Percentiles rank a stretch among this genome's conserved stretches.
phyloP scores from a whole-genome alignment of 352 stramenopile genomes.

The Phytophthora rubi region DNA sequence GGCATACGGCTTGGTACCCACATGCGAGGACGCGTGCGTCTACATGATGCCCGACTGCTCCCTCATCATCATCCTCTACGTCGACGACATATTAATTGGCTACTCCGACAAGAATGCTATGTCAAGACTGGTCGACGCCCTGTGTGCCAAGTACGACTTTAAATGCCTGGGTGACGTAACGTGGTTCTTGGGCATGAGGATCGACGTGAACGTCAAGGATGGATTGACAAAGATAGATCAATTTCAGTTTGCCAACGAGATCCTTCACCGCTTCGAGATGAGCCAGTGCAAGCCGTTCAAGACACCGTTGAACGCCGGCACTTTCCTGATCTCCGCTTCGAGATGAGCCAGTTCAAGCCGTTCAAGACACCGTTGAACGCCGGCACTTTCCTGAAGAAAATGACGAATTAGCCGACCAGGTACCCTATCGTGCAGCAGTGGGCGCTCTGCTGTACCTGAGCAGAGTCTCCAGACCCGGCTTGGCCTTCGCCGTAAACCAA shows the following conservation, averaged over 20 bases:
- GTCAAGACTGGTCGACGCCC: not conserved
- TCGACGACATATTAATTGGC: constrained; percentile 12
- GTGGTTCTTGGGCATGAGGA: constrained; percentile 12
- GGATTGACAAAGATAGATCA: not conserved
- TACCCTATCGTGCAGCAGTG: not conserved
- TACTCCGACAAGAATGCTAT: not conserved
- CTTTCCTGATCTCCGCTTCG: not conserved
- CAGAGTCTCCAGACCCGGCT: constrained; percentile 5
- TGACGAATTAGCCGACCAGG: not conserved
- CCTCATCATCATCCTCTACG: constrained; percentile 7
- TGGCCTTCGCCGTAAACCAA: constrained; percentile 6
- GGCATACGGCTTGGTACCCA: not conserved
- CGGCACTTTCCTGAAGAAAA: constrained; percentile 1
- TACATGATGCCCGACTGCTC: not conserved
- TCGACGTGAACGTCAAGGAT: not conserved
- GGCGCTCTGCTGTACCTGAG: constrained; percentile 5
- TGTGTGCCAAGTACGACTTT: constrained; percentile 7
- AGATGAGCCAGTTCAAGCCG: no score
- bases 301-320: not conserved
- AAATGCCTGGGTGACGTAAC: not conserved
- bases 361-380: no score
- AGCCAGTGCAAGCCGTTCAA: no score
- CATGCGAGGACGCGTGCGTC: not conserved
- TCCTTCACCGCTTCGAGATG: not conserved
- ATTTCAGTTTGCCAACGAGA: constrained; percentile 3